Conservation (phyloP, 2,329 filamentous ascomycete genomes). For the Colletotrichum sansevieriae region DNA sequence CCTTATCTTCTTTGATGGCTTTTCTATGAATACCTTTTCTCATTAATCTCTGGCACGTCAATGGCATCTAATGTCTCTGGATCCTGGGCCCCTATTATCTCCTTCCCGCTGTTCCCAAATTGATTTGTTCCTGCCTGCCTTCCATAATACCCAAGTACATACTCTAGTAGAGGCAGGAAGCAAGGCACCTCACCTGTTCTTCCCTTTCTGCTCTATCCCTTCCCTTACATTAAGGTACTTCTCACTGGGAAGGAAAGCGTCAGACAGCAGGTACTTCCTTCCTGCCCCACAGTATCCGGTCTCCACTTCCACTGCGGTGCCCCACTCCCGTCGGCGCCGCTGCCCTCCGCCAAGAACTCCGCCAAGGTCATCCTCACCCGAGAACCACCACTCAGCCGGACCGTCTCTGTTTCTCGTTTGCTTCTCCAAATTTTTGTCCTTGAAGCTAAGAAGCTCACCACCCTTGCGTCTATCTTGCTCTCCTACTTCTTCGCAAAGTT, state of each 20-base stretch:
- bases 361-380: slow-evolving; percentile 41
- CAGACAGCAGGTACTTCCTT: neutral
- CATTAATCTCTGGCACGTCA: neutral
- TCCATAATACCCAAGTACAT: neutral
- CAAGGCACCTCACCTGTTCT: neutral
- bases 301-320: slow-evolving; percentile 28
- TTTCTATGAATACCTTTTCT: neutral
- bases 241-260: neutral
- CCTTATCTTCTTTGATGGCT: slow-evolving; percentile 13
- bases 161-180: neutral
- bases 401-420: slow-evolving; percentile 15
- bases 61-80: slow-evolving; percentile 22
- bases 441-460: slow-evolving; percentile 37
- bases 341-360: slow-evolving; percentile 39
- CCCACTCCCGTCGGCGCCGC: slow-evolving; percentile 39
- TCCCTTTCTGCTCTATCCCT: neutral
- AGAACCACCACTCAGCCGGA: slow-evolving; percentile 37
- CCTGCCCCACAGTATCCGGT: slow-evolving; percentile 19
- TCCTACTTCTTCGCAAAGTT: slow-evolving; percentile 31
- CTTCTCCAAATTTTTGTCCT: slow-evolving; percentile 20
- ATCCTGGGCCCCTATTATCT: slow-evolving; percentile 4
- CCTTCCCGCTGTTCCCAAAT: neutral
- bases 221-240: neutral
- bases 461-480: slow-evolving; percentile 37
- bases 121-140: neutral